These are phyloP conservation scores for Aegle marmelos DNA, from an alignment of 345 rosid genomes.

Conservation along the genomic window DNA sequence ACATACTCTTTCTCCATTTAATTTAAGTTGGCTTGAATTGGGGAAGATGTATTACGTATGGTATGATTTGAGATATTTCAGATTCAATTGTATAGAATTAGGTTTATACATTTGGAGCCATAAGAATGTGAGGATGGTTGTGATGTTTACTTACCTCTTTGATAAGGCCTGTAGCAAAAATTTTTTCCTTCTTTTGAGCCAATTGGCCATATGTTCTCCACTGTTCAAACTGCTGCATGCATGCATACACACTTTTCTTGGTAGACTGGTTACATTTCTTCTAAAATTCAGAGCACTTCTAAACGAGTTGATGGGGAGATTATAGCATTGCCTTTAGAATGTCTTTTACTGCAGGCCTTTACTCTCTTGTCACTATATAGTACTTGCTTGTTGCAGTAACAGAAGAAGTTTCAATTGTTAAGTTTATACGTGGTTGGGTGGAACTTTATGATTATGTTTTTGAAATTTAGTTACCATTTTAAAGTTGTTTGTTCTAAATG, in stretches of 20 bases:
- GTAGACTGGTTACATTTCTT: background rate
- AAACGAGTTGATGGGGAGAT: background rate
- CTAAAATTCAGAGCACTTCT: background rate
- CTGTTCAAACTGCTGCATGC: background rate
- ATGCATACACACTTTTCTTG: background rate
- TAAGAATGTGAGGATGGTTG: too few relatives aligned
- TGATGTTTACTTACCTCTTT: background rate
- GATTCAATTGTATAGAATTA: background rate
- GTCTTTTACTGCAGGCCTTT: background rate
- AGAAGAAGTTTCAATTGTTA: background rate
- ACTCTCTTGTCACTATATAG: background rate
- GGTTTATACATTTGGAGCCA: too few relatives aligned
- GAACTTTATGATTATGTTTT: background rate
- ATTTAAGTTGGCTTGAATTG: background rate
- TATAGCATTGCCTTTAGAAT: background rate
- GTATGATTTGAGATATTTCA: background rate
- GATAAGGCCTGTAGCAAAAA: background rate
- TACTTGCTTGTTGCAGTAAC: background rate
- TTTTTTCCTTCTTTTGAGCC: background rate
- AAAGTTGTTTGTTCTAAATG: background rate
- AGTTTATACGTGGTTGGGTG: background rate
- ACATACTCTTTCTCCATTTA: background rate
- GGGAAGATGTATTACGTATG: background rate
- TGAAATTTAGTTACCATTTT: background rate
- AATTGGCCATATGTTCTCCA: background rate